A percentile compares a stretch with the other conserved stretches of the same genome.
phyloP scores from a whole-genome alignment of 2,329 filamentous ascomycete genomes.

The Fusarium nematophilum region DNA sequence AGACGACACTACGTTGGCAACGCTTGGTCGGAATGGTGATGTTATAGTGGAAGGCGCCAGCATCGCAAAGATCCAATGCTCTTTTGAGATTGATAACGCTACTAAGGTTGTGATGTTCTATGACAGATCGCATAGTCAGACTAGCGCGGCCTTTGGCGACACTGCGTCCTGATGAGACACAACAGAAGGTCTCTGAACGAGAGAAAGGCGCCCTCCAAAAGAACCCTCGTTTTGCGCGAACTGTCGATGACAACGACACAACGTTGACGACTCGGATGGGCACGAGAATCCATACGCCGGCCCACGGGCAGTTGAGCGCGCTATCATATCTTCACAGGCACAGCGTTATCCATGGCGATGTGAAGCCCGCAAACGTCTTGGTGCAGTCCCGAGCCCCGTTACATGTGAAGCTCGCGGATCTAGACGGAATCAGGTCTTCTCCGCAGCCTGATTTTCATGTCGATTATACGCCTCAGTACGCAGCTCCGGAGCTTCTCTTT shows the following conservation, averaged over 20 bases:
- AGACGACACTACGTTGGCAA: too few relatives aligned
- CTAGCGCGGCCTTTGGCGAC: too few relatives aligned
- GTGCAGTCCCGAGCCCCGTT: not conserved
- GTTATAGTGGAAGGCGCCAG: too few relatives aligned
- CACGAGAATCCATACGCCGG: not conserved
- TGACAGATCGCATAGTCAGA: too few relatives aligned
- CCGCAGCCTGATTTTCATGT: conserved; percentile 22
- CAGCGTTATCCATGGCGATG: conserved; percentile 36
- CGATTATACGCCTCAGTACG: too few relatives aligned
- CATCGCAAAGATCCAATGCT: too few relatives aligned
- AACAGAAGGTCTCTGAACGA: too few relatives aligned
- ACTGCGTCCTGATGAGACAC: too few relatives aligned
- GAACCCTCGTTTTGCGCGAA: not conserved
- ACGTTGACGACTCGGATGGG: not conserved
- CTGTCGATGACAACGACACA: not conserved
- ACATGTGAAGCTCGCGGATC: conserved; percentile 12
- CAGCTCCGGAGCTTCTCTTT: conserved; percentile 32
- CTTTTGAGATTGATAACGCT: too few relatives aligned
- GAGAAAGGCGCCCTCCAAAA: too few relatives aligned
- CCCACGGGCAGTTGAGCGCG: not conserved
- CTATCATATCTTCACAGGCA: conserved; percentile 25
- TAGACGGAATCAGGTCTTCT: not conserved
- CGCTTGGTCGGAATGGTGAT: too few relatives aligned
- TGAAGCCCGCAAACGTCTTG: conserved; percentile 40
- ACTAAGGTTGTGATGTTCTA: too few relatives aligned